Conservation (phyloP, 2,329 filamentous ascomycete species). For the Aspergillus ustus region DNA sequence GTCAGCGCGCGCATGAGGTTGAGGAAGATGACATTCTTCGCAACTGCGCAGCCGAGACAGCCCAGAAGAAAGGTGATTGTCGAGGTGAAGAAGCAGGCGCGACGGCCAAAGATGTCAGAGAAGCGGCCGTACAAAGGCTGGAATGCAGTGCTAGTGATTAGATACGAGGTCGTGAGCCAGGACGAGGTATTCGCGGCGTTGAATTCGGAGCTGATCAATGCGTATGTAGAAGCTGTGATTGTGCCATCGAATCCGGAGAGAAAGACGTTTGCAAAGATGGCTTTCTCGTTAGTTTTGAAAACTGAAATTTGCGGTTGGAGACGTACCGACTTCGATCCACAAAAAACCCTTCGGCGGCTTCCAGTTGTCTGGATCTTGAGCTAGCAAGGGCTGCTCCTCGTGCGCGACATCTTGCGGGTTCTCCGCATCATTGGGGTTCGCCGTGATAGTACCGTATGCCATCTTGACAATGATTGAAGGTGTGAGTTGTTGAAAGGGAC, state of each 20-base stretch:
- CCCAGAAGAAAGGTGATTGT: conserved; percentile 67
- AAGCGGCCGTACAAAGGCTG: conserved; percentile 75
- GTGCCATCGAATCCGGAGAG: conserved; percentile 59
- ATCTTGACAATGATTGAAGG: not conserved
- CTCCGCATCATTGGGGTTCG: not conserved
- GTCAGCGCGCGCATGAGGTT: conserved; percentile 72
- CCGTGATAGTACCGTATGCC: not conserved
- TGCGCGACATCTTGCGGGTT: not conserved
- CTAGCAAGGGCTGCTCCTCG: conserved; percentile 34
- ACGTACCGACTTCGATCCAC: conserved; percentile 60
- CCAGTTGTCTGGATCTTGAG: conserved; percentile 42
- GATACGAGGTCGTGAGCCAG: conserved; percentile 64
- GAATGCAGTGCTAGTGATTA: conserved; percentile 68
- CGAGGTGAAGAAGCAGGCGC: conserved; percentile 65
- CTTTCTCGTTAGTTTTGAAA: conserved; percentile 28
- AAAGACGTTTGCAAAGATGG: conserved; percentile 69
- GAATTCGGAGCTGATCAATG: conserved; percentile 54
- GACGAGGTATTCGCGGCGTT: conserved; percentile 51
- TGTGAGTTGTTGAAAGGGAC: not conserved
- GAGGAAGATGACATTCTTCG: conserved; percentile 69
- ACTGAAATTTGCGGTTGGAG: not conserved
- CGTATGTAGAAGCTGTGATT: conserved; percentile 51
- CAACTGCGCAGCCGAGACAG: conserved; percentile 71
- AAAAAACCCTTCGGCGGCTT: conserved; percentile 57
- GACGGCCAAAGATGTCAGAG: conserved; percentile 70